Evolutionary conservation across 176 grass and related monocot genomes (phyloP), one percentile per base, ranked within the genome.

Genomic region (Cocos nucifera): DNA sequence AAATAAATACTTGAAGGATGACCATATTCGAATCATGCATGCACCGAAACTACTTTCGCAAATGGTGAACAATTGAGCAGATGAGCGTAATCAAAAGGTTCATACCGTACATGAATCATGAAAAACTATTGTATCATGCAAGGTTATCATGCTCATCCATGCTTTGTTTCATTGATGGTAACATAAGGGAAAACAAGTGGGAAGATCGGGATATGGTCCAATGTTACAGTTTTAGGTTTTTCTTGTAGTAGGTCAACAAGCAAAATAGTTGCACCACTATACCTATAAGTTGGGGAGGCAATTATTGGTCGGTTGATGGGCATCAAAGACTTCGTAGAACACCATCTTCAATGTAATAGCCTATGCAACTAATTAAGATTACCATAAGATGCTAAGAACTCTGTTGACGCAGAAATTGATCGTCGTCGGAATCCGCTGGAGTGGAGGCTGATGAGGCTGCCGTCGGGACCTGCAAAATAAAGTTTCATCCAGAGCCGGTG

Each of bases 191-290:
- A 72, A 77, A 84, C 63, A 84, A 81, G 66, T 78, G 73, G 73
- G 50, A 77, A 28, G 64, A 69, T 73, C 25, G 80, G 61, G 78
- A 84, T 23, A 77, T 57, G 52, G n/a, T 23, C 59, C 67, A 73
- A 65, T 73, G n/a, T 50, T 50, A 51, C 69, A 75, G 67, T 70
- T 81, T 77, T 80, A 80, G 10, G 78, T 82, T 87, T 81, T 93
- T 56, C 79, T 71, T 54, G 32, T 93, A 61, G 57, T 78, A 87
- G 84, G 89, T 93, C 84, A 93, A 87, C 84, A 76, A 58, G 39
- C 71, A 77, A 76, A 84, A 84, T 82, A 84, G 84, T 84, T 67
- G 58, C 77, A 81, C 71, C 89, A 87, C 80, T 73, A 87, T 72
- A 75, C 51, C 57, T 62, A 17, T 62, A 24, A 77, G 77, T 81